Evolutionary conservation across 2,329 filamentous ascomycete genomes (phyloP).

Genomic region (Fusarium goolgardi): DNA sequence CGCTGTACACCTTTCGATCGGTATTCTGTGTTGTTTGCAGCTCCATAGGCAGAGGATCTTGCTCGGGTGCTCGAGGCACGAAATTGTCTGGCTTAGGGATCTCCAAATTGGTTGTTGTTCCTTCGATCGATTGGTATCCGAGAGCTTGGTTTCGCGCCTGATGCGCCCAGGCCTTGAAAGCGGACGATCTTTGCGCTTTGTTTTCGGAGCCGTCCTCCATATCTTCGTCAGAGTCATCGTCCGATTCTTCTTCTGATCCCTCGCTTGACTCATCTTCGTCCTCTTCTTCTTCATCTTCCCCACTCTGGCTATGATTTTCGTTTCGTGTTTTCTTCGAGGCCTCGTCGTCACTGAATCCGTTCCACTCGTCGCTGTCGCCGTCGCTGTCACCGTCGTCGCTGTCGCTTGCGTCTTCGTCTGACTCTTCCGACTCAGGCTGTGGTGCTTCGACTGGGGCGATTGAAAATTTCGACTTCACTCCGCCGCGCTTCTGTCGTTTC

Average conservation of each 20-base stretch:
- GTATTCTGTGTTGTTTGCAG: conserved; percentile 69
- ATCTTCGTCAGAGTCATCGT: conserved; percentile 49
- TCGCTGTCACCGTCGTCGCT: conserved; percentile 36
- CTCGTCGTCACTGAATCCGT: conserved; percentile 67
- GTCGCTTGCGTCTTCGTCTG: conserved; percentile 30
- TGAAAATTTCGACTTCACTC: conserved; percentile 67
- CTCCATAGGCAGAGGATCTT: conserved; percentile 76
- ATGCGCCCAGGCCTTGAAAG: conserved; percentile 94
- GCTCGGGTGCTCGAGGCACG: conserved; percentile 72
- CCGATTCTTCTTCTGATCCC: conserved; percentile 48
- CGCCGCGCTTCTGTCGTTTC: conserved; percentile 80
- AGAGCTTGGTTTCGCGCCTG: conserved; percentile 86
- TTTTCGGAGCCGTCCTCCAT: conserved; percentile 49
- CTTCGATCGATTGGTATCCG: conserved; percentile 67
- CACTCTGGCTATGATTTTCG: conserved; percentile 43
- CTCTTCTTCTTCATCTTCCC: conserved; percentile 43
- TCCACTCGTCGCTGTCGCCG: conserved; percentile 65
- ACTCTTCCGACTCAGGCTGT: conserved; percentile 50
- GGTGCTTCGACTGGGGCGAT: conserved; percentile 54
- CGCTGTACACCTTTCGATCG: conserved; percentile 79
- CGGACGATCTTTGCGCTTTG: conserved; percentile 60
- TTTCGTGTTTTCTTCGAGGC: conserved; percentile 48
- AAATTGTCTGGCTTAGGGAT: conserved; percentile 72
- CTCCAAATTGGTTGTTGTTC: conserved; percentile 56
- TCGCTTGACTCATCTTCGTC: conserved; percentile 46